phyloP scores from a whole-genome alignment of 805 yeast genomes.

The Ogataea saltuana region DNA sequence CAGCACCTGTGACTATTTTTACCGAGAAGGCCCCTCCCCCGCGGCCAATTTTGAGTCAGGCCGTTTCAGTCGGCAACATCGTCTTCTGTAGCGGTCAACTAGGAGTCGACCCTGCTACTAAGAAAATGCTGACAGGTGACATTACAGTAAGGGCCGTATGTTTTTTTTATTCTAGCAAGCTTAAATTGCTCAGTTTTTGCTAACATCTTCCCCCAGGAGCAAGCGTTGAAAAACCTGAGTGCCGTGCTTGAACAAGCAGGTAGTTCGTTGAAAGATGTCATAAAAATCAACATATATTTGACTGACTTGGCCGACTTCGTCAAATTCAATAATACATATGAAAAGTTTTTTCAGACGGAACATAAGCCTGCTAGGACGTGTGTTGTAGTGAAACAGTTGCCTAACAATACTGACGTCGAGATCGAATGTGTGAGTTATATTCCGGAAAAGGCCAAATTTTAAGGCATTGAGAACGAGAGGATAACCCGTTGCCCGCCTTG shows the following conservation, averaged over 20 bases:
- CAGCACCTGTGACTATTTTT: not conserved
- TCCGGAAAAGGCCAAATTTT: conserved; percentile 5
- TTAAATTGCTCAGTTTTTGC: not conserved
- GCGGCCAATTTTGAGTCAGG: conserved; percentile 7
- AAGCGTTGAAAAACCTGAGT: conserved; percentile 4
- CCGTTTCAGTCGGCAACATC: not conserved
- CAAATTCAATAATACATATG: conserved; percentile 3
- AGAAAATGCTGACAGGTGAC: conserved; percentile 7
- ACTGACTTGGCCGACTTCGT: conserved; percentile 3
- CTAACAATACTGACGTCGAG: conserved; percentile 3
- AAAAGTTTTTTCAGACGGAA: not conserved
- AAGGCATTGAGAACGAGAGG: too few relatives aligned
- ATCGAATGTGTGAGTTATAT: conserved; percentile 4
- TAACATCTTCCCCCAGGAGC: conserved; percentile 3
- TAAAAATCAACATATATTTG: conserved; percentile 4
- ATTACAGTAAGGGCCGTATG: conserved; percentile 6
- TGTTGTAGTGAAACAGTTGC: conserved; percentile 3
- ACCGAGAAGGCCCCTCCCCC: conserved; percentile 5
- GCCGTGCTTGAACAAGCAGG: conserved; percentile 7
- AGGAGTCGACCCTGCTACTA: conserved; percentile 2
- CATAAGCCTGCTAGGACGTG: conserved; percentile 5
- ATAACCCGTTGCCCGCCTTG: too few relatives aligned
- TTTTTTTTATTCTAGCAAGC: not conserved
- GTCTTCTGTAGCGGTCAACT: conserved; percentile 7
- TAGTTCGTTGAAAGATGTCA: conserved; percentile 4